phyloP scores from a whole-genome alignment of 2,329 filamentous ascomycete genomes.

The Stachybotrys echinatus region DNA sequence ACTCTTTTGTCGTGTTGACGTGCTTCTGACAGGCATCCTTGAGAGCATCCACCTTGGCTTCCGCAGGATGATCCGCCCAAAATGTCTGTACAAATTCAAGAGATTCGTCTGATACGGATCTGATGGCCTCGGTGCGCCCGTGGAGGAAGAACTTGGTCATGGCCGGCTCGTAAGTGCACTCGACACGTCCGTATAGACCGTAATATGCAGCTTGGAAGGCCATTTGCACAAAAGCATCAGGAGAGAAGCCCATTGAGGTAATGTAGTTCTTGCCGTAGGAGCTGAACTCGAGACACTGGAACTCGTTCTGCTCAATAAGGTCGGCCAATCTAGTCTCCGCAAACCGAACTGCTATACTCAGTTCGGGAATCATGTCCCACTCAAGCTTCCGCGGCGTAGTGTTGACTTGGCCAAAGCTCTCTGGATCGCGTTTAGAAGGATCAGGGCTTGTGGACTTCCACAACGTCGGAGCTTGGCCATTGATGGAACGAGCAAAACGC shows the following conservation, averaged over 20 bases:
- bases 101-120: slow-evolving; percentile 76
- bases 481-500: slow-evolving; percentile 90
- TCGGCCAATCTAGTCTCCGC: slow-evolving; percentile 93
- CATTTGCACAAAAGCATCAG: slow-evolving; percentile 98
- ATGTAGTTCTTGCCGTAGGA: slow-evolving; percentile 97
- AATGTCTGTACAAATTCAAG: slow-evolving; percentile 90
- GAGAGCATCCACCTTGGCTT: slow-evolving; percentile 80
- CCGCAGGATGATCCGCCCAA: slow-evolving; percentile 83
- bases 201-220: slow-evolving; percentile 98
- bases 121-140: slow-evolving; percentile 89
- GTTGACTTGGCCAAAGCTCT: slow-evolving; percentile 87
- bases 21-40: slow-evolving; percentile 81
- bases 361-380: slow-evolving; percentile 93
- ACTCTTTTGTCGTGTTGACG: slow-evolving; percentile 72
- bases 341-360: slow-evolving; percentile 87
- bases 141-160: slow-evolving; percentile 97
- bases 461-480: slow-evolving; percentile 82
- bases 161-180: slow-evolving; percentile 94
- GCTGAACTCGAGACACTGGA: slow-evolving; percentile 82
- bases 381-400: slow-evolving; percentile 94
- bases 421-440: slow-evolving; percentile 84
- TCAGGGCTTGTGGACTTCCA: slow-evolving; percentile 91
- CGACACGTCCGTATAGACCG: slow-evolving; percentile 86
- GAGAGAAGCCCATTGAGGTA: slow-evolving; percentile 93
- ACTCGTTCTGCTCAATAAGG: slow-evolving; percentile 94